Evolutionary conservation across 441 rosid genomes (phyloP).

Genomic region (Iberis amara): DNA sequence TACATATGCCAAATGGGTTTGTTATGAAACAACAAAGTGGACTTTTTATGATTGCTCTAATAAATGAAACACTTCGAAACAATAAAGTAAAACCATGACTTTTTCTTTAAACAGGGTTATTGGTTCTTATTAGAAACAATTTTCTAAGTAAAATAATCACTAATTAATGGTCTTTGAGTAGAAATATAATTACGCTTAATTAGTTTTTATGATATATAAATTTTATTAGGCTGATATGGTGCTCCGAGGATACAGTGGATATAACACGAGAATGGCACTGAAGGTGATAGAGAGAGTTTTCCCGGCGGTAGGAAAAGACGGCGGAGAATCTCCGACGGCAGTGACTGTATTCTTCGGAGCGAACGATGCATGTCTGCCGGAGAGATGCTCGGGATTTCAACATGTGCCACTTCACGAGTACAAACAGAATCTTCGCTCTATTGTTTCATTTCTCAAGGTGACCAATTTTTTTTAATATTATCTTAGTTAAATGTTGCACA

Average conservation of each 20-base stretch:
- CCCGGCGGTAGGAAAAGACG: conserved; percentile 27
- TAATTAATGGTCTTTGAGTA: too few species aligned
- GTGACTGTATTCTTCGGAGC: conserved; percentile 60
- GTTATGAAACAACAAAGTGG: too few species aligned
- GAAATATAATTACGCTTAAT: not conserved
- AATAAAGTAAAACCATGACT: too few species aligned
- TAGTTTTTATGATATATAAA: not conserved
- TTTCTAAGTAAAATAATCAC: too few species aligned
- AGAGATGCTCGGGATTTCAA: conserved; percentile 50
- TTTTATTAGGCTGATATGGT: conserved; percentile 33
- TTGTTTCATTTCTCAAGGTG: conserved; percentile 53
- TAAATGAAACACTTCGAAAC: too few species aligned
- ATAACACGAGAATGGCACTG: conserved; percentile 57
- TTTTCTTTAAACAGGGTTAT: too few species aligned
- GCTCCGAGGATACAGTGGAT: conserved; percentile 59
- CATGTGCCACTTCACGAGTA: conserved; percentile 56
- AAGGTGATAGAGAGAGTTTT: conserved; percentile 45
- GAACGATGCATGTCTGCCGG: conserved; percentile 55
- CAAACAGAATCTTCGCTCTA: conserved; percentile 45
- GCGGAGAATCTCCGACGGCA: conserved; percentile 31
- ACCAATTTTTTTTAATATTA: not conserved
- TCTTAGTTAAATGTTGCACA: conserved; percentile 11
- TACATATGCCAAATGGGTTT: too few species aligned
- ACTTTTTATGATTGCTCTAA: too few species aligned
- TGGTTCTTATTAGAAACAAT: too few species aligned